These are phyloP conservation scores for Starmerella geochares DNA, from an alignment of 805 yeast genomes.

Conservation along the genomic window DNA sequence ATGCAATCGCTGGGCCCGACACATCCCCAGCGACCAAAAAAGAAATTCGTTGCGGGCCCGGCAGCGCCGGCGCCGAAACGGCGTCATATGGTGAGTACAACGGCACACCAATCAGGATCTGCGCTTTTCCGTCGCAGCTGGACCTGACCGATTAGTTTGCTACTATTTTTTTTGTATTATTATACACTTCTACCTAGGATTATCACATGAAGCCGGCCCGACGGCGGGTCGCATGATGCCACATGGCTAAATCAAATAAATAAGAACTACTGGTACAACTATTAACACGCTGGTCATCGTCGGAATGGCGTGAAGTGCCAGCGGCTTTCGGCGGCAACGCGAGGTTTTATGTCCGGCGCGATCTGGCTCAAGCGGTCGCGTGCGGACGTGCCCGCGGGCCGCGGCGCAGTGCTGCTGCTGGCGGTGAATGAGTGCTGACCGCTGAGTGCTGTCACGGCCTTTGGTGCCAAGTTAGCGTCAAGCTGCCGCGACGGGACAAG, in stretches of 20 bases:
- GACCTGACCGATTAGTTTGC: neutral
- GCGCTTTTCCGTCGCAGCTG: conserved; percentile 17
- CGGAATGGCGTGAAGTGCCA: conserved; percentile 21
- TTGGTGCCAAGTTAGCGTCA: conserved; percentile 3
- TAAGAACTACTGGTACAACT: neutral
- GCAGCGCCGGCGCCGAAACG: conserved; percentile 10
- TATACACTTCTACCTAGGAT: neutral
- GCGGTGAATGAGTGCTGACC: conserved; percentile 5
- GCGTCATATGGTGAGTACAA: conserved; percentile 1
- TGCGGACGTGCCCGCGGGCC: neutral
- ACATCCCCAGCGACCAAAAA: conserved; percentile 3
- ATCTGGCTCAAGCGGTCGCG: conserved; percentile 8
- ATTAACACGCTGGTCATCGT: neutral
- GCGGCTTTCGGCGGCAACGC: conserved; percentile 9
- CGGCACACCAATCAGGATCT: conserved; percentile 2
- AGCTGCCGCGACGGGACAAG: conserved; percentile 1
- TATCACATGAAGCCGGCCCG: no score
- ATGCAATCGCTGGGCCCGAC: conserved; percentile 10
- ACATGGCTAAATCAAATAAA: no score
- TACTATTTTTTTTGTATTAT: neutral
- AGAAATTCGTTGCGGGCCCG: conserved; percentile 11
- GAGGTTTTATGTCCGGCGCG: conserved; percentile 1
- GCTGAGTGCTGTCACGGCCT: conserved; percentile 8
- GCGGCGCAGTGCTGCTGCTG: neutral
- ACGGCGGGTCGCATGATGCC: no score